Evolutionary conservation across 345 rosid species (phyloP).

Genomic region (Carallia brachiata): DNA sequence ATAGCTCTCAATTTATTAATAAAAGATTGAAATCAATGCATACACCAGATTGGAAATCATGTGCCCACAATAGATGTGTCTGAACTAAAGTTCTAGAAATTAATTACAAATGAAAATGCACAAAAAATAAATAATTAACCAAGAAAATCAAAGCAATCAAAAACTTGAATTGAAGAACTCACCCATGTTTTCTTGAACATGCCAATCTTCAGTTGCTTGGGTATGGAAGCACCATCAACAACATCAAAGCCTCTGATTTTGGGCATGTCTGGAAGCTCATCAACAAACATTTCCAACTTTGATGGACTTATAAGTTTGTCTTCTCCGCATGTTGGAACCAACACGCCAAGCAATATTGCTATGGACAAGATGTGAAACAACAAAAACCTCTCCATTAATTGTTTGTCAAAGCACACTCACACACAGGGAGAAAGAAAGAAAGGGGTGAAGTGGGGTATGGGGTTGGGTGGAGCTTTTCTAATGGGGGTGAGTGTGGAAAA

Average conservation of each 20-base stretch:
- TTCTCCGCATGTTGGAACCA: slow-evolving; percentile 24
- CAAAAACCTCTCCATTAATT: slow-evolving; percentile 1
- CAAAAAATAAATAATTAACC: background rate
- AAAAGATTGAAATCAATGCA: too few relatives aligned
- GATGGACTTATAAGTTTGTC: slow-evolving; percentile 33
- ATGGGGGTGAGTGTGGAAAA: background rate
- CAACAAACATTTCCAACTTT: slow-evolving; percentile 69
- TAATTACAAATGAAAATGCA: background rate
- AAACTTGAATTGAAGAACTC: background rate
- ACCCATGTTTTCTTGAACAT: slow-evolving; percentile 83
- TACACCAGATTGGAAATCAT: too few relatives aligned
- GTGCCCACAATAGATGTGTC: too few relatives aligned
- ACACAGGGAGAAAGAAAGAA: background rate
- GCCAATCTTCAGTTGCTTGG: slow-evolving; percentile 62
- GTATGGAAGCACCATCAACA: slow-evolving; percentile 36
- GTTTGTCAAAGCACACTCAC: background rate
- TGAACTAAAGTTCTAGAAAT: too few relatives aligned
- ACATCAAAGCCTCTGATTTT: slow-evolving; percentile 44
- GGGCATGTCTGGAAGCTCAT: slow-evolving; percentile 68
- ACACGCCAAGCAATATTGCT: background rate
- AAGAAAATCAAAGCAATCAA: background rate
- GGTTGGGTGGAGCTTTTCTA: too few relatives aligned
- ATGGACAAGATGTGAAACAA: background rate
- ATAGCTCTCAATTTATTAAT: too few relatives aligned
- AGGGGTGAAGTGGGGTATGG: background rate